A percentile compares a stretch with the other conserved stretches of the same genome.
Conservation (phyloP, 2,329 filamentous ascomycete genomes). For the Penicillium sp. region DNA sequence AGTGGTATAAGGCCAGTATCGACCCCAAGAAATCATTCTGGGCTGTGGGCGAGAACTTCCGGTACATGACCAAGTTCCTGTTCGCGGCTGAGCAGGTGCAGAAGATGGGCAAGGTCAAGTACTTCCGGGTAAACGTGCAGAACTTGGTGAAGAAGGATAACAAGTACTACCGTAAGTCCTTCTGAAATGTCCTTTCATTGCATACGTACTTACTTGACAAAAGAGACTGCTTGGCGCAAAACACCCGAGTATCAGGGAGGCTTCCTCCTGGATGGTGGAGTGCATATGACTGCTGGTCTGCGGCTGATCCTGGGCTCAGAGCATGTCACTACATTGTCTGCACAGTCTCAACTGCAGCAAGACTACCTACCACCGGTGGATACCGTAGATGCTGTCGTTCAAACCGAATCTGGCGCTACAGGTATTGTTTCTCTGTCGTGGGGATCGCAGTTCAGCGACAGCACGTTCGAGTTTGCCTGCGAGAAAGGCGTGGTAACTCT, state of each 20-base stretch:
- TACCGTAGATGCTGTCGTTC: slow-evolving; percentile 51
- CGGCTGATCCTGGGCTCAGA: slow-evolving; percentile 47
- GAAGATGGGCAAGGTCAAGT: slow-evolving; percentile 46
- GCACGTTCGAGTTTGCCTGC: slow-evolving; percentile 48
- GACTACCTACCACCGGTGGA: slow-evolving; percentile 53
- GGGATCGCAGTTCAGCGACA: slow-evolving; percentile 49
- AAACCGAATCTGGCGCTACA: slow-evolving; percentile 45
- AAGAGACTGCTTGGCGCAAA: slow-evolving; percentile 50
- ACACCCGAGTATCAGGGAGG: slow-evolving; percentile 54
- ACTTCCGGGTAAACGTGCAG: slow-evolving; percentile 48
- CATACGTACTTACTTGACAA: slow-evolving; percentile 2
- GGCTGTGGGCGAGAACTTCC: slow-evolving; percentile 55
- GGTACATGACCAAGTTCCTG: slow-evolving; percentile 48
- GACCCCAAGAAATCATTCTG: slow-evolving; percentile 39
- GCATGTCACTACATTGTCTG: slow-evolving; percentile 43
- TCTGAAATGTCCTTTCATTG: background rate
- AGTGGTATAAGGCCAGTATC: slow-evolving; percentile 47
- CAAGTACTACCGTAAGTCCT: slow-evolving; percentile 50
- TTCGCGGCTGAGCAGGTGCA: slow-evolving; percentile 45
- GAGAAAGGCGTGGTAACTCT: slow-evolving; percentile 50
- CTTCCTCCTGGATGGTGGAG: slow-evolving; percentile 55
- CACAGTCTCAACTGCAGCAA: slow-evolving; percentile 48
- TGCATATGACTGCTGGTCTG: slow-evolving; percentile 52
- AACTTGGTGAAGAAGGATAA: slow-evolving; percentile 43
- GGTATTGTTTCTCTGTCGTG: slow-evolving; percentile 51